These are phyloP conservation scores for Melastoma malabathricum DNA, from an alignment of 345 rosid species.

Conservation along the genomic window DNA sequence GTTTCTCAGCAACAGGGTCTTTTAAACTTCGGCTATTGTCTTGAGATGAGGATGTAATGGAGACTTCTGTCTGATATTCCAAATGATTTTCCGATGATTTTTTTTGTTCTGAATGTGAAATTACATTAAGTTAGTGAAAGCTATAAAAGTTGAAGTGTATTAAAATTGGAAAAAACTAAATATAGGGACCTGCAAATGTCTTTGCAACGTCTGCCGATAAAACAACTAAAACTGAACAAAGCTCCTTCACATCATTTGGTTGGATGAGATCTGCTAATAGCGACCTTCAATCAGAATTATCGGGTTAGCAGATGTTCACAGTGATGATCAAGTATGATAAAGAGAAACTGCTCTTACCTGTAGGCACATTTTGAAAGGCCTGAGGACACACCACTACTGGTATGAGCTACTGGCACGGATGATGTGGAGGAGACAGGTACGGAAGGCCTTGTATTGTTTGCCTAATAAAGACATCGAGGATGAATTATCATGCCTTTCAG, in stretches of 20 bases:
- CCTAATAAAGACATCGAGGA: constrained; percentile 26
- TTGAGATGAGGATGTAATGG: constrained; percentile 44
- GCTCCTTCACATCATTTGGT: constrained; percentile 81
- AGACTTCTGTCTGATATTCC: constrained; percentile 32
- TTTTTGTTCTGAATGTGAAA: constrained; percentile 32
- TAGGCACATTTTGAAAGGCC: constrained; percentile 68
- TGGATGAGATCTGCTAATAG: constrained; percentile 89
- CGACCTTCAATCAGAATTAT: constrained; percentile 52
- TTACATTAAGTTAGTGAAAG: background rate
- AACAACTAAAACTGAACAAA: constrained; percentile 89
- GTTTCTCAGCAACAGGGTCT: background rate
- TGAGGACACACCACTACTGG: constrained; percentile 20
- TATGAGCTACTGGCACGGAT: constrained; percentile 34
- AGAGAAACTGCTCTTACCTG: constrained; percentile 31
- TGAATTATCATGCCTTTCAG: background rate
- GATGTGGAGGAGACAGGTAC: constrained; percentile 31
- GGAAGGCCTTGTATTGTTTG: constrained; percentile 35
- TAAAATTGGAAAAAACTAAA: background rate
- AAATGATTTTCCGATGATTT: constrained; percentile 33
- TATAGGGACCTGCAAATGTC: constrained; percentile 49
- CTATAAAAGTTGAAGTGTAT: no score
- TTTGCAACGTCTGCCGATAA: constrained; percentile 67
- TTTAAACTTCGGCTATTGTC: constrained; percentile 11
- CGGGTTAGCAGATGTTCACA: constrained; percentile 5
- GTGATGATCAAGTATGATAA: background rate